These are phyloP conservation scores for Saccharomycopsis sp. DNA, from an alignment of 805 yeast genomes.

Conservation along the genomic window DNA sequence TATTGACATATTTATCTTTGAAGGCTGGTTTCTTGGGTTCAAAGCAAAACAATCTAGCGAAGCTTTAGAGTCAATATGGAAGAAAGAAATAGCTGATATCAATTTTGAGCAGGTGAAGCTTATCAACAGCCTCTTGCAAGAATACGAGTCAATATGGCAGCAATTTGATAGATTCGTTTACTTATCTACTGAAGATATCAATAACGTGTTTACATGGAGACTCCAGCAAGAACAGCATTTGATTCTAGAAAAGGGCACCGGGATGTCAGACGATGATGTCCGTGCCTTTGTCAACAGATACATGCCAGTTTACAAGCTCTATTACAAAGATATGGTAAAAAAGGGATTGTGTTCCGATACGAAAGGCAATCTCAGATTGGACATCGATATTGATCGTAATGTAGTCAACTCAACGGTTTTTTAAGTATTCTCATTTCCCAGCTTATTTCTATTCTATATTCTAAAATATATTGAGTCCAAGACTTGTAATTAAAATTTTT, in stretches of 20 bases:
- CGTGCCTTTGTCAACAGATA: slow-evolving; percentile 67
- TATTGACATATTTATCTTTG: slow-evolving; percentile 66
- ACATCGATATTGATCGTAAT: slow-evolving; percentile 23
- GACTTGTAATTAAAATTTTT: no score
- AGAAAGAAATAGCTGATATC: slow-evolving; percentile 27
- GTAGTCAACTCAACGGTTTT: neutral
- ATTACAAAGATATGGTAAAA: slow-evolving; percentile 40
- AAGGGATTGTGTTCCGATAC: slow-evolving; percentile 26
- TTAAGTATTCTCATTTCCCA: no score
- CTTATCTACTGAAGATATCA: slow-evolving; percentile 51
- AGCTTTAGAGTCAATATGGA: slow-evolving; percentile 29
- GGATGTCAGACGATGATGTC: slow-evolving; percentile 78
- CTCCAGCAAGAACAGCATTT: slow-evolving; percentile 61
- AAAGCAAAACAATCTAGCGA: slow-evolving; percentile 32
- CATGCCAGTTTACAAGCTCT: slow-evolving; percentile 78
- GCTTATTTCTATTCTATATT: no score
- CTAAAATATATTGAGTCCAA: no score
- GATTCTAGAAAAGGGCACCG: slow-evolving; percentile 48
- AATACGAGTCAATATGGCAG: slow-evolving; percentile 52
- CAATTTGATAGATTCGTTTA: slow-evolving; percentile 54
- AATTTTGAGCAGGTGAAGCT: slow-evolving; percentile 26
- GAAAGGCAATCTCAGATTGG: slow-evolving; percentile 29
- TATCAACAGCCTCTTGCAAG: slow-evolving; percentile 47
- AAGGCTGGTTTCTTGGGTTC: slow-evolving; percentile 95
- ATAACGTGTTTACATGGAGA: slow-evolving; percentile 74